Conservation (phyloP, 2,329 filamentous ascomycete species). For the Phyllosticta citribraziliensis region DNA sequence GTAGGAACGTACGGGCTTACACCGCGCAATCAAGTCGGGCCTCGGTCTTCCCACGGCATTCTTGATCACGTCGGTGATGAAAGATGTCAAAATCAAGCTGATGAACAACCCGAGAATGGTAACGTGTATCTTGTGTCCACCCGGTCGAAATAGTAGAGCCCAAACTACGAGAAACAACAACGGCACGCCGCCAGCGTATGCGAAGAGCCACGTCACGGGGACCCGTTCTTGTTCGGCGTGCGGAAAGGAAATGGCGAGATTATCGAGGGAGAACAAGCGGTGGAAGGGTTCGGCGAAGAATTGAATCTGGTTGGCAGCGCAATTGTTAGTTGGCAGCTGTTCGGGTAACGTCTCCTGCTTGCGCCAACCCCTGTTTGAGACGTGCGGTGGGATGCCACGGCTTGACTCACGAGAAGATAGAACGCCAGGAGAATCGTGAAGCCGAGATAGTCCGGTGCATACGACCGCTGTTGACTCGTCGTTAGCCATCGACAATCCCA, state of each 20-base stretch:
- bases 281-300: constrained; percentile 76
- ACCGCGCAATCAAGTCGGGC: constrained; percentile 81
- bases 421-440: constrained; percentile 58
- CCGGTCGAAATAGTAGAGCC: constrained; percentile 52
- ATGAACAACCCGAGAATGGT: constrained; percentile 73
- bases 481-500: constrained; percentile 11
- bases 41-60: constrained; percentile 75
- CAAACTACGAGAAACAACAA: constrained; percentile 56
- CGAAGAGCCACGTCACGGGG: constrained; percentile 64
- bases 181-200: constrained; percentile 68
- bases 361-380: background rate
- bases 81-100: constrained; percentile 61
- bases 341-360: background rate
- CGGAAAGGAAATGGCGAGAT: constrained; percentile 75
- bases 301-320: constrained; percentile 42
- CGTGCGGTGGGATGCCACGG: constrained; percentile 9
- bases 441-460: constrained; percentile 81
- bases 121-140: constrained; percentile 72
- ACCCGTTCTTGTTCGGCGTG: constrained; percentile 80
- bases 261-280: constrained; percentile 84
- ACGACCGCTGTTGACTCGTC: constrained; percentile 51
- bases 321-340: constrained; percentile 2
- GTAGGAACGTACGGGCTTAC: constrained; percentile 51
- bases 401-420: constrained; percentile 50
- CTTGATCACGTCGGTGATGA: constrained; percentile 82